These are phyloP conservation scores for Hepatocystis sp. DNA, from an alignment of 169 alveolate species.

Conservation along the genomic window DNA sequence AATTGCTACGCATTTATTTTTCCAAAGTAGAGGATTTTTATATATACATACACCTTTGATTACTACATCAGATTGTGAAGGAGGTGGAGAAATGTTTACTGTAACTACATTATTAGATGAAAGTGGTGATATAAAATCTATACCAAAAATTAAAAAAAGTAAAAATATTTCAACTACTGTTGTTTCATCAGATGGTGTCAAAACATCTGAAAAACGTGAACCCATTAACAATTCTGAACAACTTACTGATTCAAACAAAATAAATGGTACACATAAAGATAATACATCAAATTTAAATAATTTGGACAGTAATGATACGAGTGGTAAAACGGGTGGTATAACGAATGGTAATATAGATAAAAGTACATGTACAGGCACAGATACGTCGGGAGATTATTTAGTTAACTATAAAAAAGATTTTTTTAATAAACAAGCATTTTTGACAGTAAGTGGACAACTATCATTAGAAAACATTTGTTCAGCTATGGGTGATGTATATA, in stretches of 20 bases:
- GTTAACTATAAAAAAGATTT: conserved; percentile 94
- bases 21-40: conserved; percentile 95
- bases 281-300: too few species aligned
- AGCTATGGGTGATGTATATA: conserved; percentile 97
- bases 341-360: too few species aligned
- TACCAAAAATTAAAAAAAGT: conserved; percentile 53
- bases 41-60: conserved; percentile 98
- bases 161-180: too few species aligned
- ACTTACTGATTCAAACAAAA: too few species aligned
- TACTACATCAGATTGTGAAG: conserved; percentile 99
- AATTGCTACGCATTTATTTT: conserved; percentile 96
- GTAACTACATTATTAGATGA: conserved; percentile 95
- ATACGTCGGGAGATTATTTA: too few species aligned
- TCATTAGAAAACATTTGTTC: conserved; percentile 96
- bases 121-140: conserved; percentile 76
- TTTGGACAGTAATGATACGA: too few species aligned
- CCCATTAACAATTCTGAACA: too few species aligned
- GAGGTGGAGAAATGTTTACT: conserved; percentile 99
- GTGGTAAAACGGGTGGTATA: too few species aligned
- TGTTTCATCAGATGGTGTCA: too few species aligned
- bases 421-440: conserved; percentile 95
- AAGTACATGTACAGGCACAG: too few species aligned
- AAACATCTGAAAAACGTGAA: too few species aligned
- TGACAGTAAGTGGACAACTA: conserved; percentile 98
- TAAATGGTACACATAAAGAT: too few species aligned